Evolutionary conservation across 352 stramenopile species (phyloP), one percentile per base, ranked within the genome.

Genomic region (Globisporangium viniferum): DNA sequence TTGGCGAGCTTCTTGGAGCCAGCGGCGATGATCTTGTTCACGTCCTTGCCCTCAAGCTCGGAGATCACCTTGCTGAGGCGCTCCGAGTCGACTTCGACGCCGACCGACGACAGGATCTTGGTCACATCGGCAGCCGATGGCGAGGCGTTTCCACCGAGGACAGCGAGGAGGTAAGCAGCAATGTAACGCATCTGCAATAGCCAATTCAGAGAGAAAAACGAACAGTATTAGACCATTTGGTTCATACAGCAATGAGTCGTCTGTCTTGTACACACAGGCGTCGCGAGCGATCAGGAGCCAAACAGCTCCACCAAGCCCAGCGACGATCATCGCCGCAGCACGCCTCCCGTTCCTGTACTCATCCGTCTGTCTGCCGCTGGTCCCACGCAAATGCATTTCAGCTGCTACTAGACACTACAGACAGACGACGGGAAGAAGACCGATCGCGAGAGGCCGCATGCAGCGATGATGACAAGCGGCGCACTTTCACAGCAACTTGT

Each of bases 101-200:
- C 94, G 62, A 88, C 90, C 54, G 95, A 92, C 67, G 90, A 77
- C 56, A 99, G 83, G 68, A 99, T 97, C 60, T 83, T 84, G 64
- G 85, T 95, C 70, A 99, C 84, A 64, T 99, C 94, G 73, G 88
- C 88, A 58, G 85, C 91, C 70, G 80, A 92, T 68, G 97, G 97
- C 59, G 73, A 77, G 49, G 75, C 80, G 85, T 98, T 97, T 71
- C 97, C 96, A 71, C 91, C 95, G 64, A 99, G 84, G 74, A 97
- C 95, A 84, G 95, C 95, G 70, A 99, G 85, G 68, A 99, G 81
- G 86, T 98, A 98, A 72, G 97, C 97, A 88, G 95, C 93, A 93
- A 98, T 92, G 95, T 98, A 97, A 92, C 91, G 86, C 97, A 99
- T 99, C 86, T 97, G 73, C 14, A n/a, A 18, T 0, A 57, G 9